These are phyloP conservation scores for Coemansia biformis DNA, from an alignment of 192 early-diverging fungal species.

Conservation along the genomic window DNA sequence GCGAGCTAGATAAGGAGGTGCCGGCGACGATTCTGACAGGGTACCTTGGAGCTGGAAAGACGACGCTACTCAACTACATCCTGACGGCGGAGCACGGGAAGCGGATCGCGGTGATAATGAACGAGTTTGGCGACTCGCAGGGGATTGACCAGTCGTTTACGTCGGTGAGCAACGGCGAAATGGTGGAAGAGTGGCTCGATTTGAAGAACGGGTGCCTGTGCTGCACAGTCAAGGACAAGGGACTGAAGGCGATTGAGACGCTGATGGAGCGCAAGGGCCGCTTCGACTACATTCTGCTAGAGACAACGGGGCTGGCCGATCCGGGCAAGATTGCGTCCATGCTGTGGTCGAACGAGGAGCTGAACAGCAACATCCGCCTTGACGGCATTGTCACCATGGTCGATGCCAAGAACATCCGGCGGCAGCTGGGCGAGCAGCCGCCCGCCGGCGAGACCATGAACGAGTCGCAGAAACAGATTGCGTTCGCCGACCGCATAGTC, in stretches of 20 bases:
- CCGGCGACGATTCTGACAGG: conserved; percentile 58
- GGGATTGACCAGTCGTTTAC: conserved; percentile 93
- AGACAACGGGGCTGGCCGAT: conserved; percentile 80
- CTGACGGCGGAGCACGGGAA: conserved; percentile 82
- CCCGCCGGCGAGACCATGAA: conserved; percentile 62
- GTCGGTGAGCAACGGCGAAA: conserved; percentile 66
- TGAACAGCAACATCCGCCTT: conserved; percentile 82
- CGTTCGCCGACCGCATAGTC: conserved; percentile 82
- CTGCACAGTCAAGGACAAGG: conserved; percentile 95
- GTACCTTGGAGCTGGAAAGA: conserved; percentile 84
- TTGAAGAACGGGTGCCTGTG: conserved; percentile 96
- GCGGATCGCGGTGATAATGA: conserved; percentile 95
- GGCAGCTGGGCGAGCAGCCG: conserved; percentile 43
- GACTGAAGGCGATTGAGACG: conserved; percentile 88
- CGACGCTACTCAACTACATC: conserved; percentile 86
- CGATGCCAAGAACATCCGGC: conserved; percentile 63
- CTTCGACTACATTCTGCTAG: conserved; percentile 94
- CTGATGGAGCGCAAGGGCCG: conserved; percentile 86
- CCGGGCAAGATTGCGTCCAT: conserved; percentile 86
- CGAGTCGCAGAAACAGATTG: conserved; percentile 68
- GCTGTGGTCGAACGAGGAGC: conserved; percentile 95
- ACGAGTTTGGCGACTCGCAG: conserved; percentile 96
- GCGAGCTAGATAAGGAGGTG: conserved; percentile 29
- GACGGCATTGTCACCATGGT: conserved; percentile 89
- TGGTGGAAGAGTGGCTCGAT: conserved; percentile 96